These are phyloP conservation scores for Clonostachys solani DNA, from an alignment of 2,329 filamentous ascomycete genomes.

Conservation along the genomic window DNA sequence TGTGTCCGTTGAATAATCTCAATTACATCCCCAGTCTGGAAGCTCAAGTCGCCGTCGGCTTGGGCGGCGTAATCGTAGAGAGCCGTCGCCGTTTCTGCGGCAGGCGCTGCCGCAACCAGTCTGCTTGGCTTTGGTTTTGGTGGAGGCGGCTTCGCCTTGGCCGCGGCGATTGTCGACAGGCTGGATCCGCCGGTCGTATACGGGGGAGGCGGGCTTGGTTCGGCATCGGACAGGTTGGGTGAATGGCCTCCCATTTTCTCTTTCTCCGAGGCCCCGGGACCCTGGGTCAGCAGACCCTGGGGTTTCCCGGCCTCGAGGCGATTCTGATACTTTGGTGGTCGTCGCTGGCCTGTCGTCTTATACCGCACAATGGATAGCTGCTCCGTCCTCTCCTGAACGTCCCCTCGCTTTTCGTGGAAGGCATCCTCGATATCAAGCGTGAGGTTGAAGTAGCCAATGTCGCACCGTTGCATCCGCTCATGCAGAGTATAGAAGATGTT, in stretches of 20 bases:
- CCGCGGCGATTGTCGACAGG: slow-evolving; percentile 44
- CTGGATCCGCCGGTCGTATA: slow-evolving; percentile 52
- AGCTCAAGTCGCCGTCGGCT: slow-evolving; percentile 89
- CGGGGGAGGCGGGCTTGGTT: slow-evolving; percentile 62
- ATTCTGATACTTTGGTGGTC: slow-evolving; percentile 53
- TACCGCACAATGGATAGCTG: slow-evolving; percentile 82
- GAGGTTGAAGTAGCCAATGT: slow-evolving; percentile 97
- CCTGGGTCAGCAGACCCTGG: slow-evolving; percentile 47
- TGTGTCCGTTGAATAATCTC: slow-evolving; percentile 80
- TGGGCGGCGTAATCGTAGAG: slow-evolving; percentile 96
- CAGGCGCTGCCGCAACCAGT: slow-evolving; percentile 55
- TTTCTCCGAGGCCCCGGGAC: slow-evolving; percentile 21
- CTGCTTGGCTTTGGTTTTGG: slow-evolving; percentile 74
- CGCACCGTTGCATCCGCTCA: slow-evolving; percentile 94
- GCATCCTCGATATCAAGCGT: slow-evolving; percentile 87
- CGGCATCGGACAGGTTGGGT: slow-evolving; percentile 21
- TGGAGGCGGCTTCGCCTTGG: slow-evolving; percentile 65
- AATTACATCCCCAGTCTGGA: slow-evolving; percentile 82
- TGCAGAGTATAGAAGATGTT: slow-evolving; percentile 99
- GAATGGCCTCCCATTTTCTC: slow-evolving; percentile 8
- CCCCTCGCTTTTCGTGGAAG: slow-evolving; percentile 83
- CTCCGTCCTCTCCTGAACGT: slow-evolving; percentile 82
- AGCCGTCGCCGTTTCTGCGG: slow-evolving; percentile 77
- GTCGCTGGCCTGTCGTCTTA: slow-evolving; percentile 76
- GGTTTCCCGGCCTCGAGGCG: slow-evolving; percentile 47